These are phyloP conservation scores for Globisporangium lucens DNA, from an alignment of 352 stramenopile genomes.

Conservation along the genomic window DNA sequence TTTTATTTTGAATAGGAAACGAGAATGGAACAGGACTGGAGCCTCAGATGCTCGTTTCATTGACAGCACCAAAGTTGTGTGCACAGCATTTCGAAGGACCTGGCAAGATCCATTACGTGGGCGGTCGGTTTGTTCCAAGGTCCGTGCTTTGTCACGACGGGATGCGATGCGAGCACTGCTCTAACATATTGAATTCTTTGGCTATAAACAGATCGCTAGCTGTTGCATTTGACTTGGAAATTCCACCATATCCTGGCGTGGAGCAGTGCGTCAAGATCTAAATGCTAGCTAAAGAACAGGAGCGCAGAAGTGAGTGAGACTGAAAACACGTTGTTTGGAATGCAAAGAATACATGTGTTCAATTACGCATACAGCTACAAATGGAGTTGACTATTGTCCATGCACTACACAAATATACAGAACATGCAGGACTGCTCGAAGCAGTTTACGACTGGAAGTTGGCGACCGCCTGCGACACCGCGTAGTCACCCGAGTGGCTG, in stretches of 20 bases:
- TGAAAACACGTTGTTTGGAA: background rate
- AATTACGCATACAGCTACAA: slow-evolving; percentile 9
- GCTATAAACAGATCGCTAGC: slow-evolving; percentile 36
- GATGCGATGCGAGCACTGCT: background rate
- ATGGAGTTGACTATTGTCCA: background rate
- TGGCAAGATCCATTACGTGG: slow-evolving; percentile 91
- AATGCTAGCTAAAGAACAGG: background rate
- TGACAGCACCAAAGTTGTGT: slow-evolving; percentile 97
- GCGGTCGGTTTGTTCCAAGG: slow-evolving; percentile 94
- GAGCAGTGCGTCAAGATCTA: slow-evolving; percentile 63
- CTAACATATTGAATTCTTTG: slow-evolving; percentile 5
- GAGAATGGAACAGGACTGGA: slow-evolving; percentile 73
- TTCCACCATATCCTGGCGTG: slow-evolving; percentile 52
- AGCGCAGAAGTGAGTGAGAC: background rate
- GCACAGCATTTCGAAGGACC: slow-evolving; percentile 84
- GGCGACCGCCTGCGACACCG: slow-evolving; percentile 79
- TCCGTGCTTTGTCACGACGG: slow-evolving; percentile 22
- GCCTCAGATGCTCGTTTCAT: slow-evolving; percentile 94
- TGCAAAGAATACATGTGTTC: slow-evolving; percentile 10
- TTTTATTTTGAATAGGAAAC: slow-evolving; percentile 44
- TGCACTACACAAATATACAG: background rate
- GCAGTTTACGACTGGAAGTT: slow-evolving; percentile 42
- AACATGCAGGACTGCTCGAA: background rate
- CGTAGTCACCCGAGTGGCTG: slow-evolving; percentile 87
- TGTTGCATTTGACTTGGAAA: slow-evolving; percentile 58